Conservation (phyloP, 768 basidiomycete species). For the Rhodotorula toruloides region DNA sequence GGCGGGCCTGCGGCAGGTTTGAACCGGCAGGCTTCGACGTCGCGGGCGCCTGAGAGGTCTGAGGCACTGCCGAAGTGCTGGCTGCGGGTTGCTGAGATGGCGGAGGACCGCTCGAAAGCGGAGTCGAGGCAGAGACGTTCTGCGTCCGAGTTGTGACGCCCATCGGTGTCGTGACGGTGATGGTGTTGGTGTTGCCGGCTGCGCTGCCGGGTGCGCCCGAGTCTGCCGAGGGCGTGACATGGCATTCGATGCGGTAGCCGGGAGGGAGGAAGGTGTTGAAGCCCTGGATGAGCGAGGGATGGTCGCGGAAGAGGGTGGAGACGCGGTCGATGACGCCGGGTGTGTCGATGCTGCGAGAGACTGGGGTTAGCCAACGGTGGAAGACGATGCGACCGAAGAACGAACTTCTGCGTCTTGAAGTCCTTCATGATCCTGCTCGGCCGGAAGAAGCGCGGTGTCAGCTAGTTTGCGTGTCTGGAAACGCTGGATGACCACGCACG, state of each 20-base stretch:
- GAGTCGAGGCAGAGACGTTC: conserved; percentile 22
- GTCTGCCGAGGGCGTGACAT: conserved; percentile 11
- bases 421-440: conserved; percentile 85
- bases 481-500: neutral
- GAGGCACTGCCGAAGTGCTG: neutral
- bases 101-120: neutral
- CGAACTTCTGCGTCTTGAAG: conserved; percentile 77
- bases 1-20: neutral
- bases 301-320: conserved; percentile 83
- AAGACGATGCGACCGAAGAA: too few species aligned
- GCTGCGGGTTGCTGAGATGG: too few species aligned
- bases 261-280: conserved; percentile 95
- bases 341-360: conserved; percentile 82
- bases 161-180: conserved; percentile 48
- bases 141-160: conserved; percentile 44
- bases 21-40: neutral
- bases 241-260: conserved; percentile 82
- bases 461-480: too few species aligned
- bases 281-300: conserved; percentile 85
- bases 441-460: too few species aligned
- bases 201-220: conserved; percentile 1
- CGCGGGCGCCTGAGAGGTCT: neutral
- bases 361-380: too few species aligned
- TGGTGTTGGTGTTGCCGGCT: conserved; percentile 36
- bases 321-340: conserved; percentile 96